phyloP scores from a whole-genome alignment of 352 stramenopile species.

The Lagenidium giganteum region DNA sequence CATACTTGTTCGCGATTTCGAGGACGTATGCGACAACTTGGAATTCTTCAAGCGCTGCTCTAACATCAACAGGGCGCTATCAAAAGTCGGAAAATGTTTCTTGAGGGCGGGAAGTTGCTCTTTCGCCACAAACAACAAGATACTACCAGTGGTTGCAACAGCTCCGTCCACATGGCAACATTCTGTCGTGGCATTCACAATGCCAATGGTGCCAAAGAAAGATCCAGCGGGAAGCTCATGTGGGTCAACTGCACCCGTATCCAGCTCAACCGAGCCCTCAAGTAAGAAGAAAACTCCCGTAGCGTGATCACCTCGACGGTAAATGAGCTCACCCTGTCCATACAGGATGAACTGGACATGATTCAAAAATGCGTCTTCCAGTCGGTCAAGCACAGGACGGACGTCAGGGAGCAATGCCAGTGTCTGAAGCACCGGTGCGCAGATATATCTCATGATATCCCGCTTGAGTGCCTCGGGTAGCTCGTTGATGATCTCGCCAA shows the following conservation, averaged over 20 bases:
- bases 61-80: not conserved
- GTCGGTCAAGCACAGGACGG: not conserved
- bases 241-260: not conserved
- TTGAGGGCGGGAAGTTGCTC: not conserved
- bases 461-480: conserved; percentile 7
- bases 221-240: not conserved
- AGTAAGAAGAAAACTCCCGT: not conserved
- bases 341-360: conserved; percentile 6
- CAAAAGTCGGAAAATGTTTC: not conserved
- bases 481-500: conserved; percentile 5
- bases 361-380: conserved; percentile 8
- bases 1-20: no score
- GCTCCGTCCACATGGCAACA: not conserved
- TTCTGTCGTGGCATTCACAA: not conserved
- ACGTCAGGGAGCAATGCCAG: not conserved
- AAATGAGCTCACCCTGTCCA: conserved; percentile 5
- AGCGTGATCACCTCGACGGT: conserved; percentile 2
- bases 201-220: not conserved
- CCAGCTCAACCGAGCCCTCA: not conserved
- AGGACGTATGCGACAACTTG: not conserved
- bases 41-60: not conserved
- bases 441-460: conserved; percentile 10
- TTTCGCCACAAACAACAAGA: not conserved
- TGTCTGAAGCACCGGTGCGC: conserved; percentile 1
- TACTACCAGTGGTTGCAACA: not conserved